A percentile compares a stretch with the other conserved stretches of the same genome.
Evolutionary conservation across 1,139 yeast species (phyloP).

Genomic region (Suhomyces kunorum): DNA sequence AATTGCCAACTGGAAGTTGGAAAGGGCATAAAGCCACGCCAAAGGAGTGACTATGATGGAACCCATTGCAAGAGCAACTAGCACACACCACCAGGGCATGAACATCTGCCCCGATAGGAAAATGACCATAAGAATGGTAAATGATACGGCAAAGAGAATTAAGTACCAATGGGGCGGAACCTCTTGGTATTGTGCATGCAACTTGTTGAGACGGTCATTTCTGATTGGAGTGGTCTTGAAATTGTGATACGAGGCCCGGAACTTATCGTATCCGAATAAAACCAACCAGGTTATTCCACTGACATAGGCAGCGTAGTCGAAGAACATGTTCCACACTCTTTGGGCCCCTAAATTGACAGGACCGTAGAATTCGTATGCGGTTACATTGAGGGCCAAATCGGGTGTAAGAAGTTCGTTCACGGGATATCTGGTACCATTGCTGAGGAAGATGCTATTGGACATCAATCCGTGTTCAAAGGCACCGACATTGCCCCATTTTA

Average conservation of each 20-base stretch:
- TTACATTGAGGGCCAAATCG: constrained; percentile 18
- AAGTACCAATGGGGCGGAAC: constrained; percentile 48
- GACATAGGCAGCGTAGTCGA: constrained; percentile 53
- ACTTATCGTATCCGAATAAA: constrained; percentile 38
- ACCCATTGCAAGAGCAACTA: constrained; percentile 46
- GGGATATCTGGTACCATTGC: constrained; percentile 20
- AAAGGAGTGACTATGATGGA: constrained; percentile 49
- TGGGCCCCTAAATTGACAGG: constrained; percentile 41
- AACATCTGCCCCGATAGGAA: constrained; percentile 41
- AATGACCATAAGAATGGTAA: constrained; percentile 35
- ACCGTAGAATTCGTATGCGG: constrained; percentile 21
- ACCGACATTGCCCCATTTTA: constrained; percentile 20
- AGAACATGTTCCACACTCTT: constrained; percentile 52
- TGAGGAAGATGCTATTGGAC: constrained; percentile 21
- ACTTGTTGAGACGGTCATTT: constrained; percentile 43
- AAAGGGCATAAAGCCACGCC: constrained; percentile 51
- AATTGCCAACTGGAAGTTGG: constrained; percentile 53
- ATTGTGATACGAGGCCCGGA: constrained; percentile 15
- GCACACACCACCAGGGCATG: constrained; percentile 52
- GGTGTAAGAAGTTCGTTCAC: constrained; percentile 18
- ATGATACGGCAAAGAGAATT: constrained; percentile 34
- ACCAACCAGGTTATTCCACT: constrained; percentile 51
- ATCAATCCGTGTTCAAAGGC: constrained; percentile 18
- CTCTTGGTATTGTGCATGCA: constrained; percentile 37
- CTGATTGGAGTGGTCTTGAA: constrained; percentile 16